Percentiles rank a stretch among this genome's conserved stretches.
Evolutionary conservation across 2,329 filamentous ascomycete species (phyloP).

Genomic region (Colletotrichum tropicicola): DNA sequence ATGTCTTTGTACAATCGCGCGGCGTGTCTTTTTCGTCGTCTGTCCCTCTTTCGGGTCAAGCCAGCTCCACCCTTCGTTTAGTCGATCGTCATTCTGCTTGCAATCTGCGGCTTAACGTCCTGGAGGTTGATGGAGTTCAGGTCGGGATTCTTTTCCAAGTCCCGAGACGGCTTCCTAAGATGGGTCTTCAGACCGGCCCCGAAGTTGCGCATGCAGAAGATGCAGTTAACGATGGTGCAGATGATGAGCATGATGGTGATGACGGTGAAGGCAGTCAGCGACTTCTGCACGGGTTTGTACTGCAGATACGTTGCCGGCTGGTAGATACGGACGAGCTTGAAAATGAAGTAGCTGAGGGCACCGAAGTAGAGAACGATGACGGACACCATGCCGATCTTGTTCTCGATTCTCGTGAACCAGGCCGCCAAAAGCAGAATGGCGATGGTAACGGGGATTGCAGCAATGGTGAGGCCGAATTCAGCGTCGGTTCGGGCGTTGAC

Average conservation of each 20-base stretch:
- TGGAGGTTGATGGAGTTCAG: constrained; percentile 63
- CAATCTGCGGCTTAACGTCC: constrained; percentile 64
- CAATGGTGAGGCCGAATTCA: constrained; percentile 88
- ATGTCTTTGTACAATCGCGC: constrained; percentile 32
- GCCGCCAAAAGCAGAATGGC: constrained; percentile 86
- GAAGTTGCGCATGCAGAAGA: constrained; percentile 91
- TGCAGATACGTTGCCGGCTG: constrained; percentile 63
- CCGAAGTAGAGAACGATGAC: constrained; percentile 89
- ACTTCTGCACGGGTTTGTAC: constrained; percentile 84
- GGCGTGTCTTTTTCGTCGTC: constrained; percentile 26
- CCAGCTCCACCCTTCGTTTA: constrained; percentile 42
- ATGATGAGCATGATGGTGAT: constrained; percentile 91
- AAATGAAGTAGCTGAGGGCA: constrained; percentile 93
- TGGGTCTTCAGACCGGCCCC: constrained; percentile 89
- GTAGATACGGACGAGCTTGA: constrained; percentile 98
- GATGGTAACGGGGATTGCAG: constrained; percentile 91
- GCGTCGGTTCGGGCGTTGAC: constrained; percentile 74
- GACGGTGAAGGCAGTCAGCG: constrained; percentile 91
- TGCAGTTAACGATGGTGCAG: constrained; percentile 86
- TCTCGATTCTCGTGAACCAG: constrained; percentile 86
- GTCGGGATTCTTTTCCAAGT: constrained; percentile 64
- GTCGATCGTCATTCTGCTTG: constrained; percentile 70
- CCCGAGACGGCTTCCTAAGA: constrained; percentile 64
- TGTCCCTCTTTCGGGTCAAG: constrained; percentile 22
- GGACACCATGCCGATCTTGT: constrained; percentile 76